Base-by-base conservation (phyloP, 2,329 filamentous ascomycete genomes). In the Pseudocercospora ulei region DNA sequence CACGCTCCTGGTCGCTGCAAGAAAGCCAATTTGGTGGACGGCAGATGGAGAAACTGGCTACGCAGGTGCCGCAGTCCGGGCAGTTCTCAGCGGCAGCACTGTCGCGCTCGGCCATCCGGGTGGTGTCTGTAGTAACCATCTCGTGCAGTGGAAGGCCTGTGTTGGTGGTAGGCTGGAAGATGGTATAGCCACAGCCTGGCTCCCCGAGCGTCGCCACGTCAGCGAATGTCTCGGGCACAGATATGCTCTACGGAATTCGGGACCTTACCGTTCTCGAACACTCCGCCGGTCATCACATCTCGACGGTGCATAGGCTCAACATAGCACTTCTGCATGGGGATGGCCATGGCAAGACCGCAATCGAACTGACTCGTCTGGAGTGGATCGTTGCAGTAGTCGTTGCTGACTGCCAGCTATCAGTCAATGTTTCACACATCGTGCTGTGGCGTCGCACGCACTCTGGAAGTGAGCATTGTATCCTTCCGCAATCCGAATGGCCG, bases 1-100 rank as follows among this genome's bases (percentile, higher is more conserved):
- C 8, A 16, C 33, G 36, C 41, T 44, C 41, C 11, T n/a, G 11
- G 16, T 22, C 16, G 13, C 19, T 23, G 37, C 41, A 44, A 14
- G 18, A 13, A 17, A 12, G 7, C 41, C 41, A 44, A 22, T 23
- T 25, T 24, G 41, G 41, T 24, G 41, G 41, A 16, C 26, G 26
- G 34, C 39, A 22, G 9, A 19, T 22, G 23, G 30, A 33, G 4
- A 4, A 22, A 5, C n/a, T 18, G 9, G 30, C 11, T 11, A n/a
- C 23, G 30, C 30, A 33, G 7, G 7, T 9, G n/a, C n/a, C n/a
- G 19, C 28, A 31, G 28, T 17, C 28, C 19, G 17, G 28, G 28
- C 28, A 31, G 13, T n/a, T 7, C 13, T 12, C 19, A n/a, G 16
- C 19, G 28, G n/a, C 16, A 12, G 7, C 28, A 19, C 16, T 31